phyloP scores from a whole-genome alignment of 2,329 filamentous ascomycete species.

The Fusarium phyllophilum region DNA sequence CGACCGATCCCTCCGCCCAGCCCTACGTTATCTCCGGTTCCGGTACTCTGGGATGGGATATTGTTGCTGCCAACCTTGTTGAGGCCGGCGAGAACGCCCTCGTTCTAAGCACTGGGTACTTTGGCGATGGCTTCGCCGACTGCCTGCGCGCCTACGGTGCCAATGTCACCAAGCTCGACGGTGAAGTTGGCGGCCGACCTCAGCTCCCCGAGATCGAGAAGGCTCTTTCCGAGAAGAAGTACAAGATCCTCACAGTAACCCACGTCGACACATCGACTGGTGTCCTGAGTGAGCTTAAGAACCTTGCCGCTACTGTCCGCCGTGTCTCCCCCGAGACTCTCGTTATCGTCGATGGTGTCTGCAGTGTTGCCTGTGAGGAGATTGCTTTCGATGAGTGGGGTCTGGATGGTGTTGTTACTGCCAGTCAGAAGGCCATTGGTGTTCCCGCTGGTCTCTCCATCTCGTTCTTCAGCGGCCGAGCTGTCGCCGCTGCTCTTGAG shows the following conservation, averaged over 20 bases:
- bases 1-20: constrained; percentile 81
- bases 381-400: constrained; percentile 96
- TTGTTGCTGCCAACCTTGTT: constrained; percentile 91
- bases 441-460: constrained; percentile 95
- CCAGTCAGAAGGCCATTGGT: constrained; percentile 96
- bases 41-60: constrained; percentile 95
- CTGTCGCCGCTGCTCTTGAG: constrained; percentile 79
- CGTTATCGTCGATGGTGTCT: constrained; percentile 93
- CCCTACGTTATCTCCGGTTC: constrained; percentile 95
- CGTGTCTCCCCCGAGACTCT: constrained; percentile 90
- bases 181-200: constrained; percentile 86
- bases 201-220: constrained; percentile 88
- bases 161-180: constrained; percentile 88
- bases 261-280: constrained; percentile 98
- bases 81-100: constrained; percentile 91
- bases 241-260: constrained; percentile 94
- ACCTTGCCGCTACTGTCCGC: constrained; percentile 83
- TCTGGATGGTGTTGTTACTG: constrained; percentile 91
- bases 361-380: constrained; percentile 95
- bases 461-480: constrained; percentile 89
- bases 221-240: constrained; percentile 88
- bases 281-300: constrained; percentile 90
- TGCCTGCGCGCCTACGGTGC: constrained; percentile 92
- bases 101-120: constrained; percentile 96
- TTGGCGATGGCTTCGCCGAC: constrained; percentile 92